Evolutionary conservation across 2,329 filamentous ascomycete species (phyloP), one percentile per base, ranked within the genome.

Genomic region (Bipolaris sorokiniana): DNA sequence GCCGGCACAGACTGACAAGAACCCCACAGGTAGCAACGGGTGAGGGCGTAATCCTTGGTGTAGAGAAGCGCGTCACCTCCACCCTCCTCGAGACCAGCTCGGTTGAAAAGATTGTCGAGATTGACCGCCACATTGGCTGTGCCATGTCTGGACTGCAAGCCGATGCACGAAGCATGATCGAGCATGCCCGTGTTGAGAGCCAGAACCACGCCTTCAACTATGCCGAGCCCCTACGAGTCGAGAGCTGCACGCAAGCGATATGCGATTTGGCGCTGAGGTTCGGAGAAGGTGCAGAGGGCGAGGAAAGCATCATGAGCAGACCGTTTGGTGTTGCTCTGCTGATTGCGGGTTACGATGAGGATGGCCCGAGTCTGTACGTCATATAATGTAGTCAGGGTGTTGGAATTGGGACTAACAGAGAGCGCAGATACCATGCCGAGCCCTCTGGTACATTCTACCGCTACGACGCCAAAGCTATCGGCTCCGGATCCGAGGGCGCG

Each of bases 81-180:
- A 96, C 94, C 61, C 90, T 99, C 62, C 91, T 99, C 73, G 95
- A 98, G 81, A 96, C 95, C 31, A 96, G 91, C 45, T 97, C 93
- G 38, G 95, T 99, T 73, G 95, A 99, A 81, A 99, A 99, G 87
- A 98, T 99, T 73, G 94, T 99, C 78, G 95, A 99, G 80, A 98
- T 99, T 78, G 95, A 99, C 83, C 88, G 91, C 76, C 95, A 99
- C 83, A 97, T 99, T 71, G 95, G 95, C 73, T 98, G 95, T 81
- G 95, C 95, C 81, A 99, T 99, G 93, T 95, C 90, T 36, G 95
- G 95, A 45, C 86, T 99, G 65, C 95, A 99, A 84, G 95, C 95
- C 73, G 95, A 99, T 79, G 95, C 95, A 63, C 90, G 95, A 75
- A 95, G 90, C 80, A 96, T 99, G 90, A 88, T 99, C 65, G 95